A percentile compares a stretch with the other conserved stretches of the same genome.
These are phyloP conservation scores for Cystobasidium slooffiae DNA, from an alignment of 1,284 basidiomycete species.

Conservation along the genomic window DNA sequence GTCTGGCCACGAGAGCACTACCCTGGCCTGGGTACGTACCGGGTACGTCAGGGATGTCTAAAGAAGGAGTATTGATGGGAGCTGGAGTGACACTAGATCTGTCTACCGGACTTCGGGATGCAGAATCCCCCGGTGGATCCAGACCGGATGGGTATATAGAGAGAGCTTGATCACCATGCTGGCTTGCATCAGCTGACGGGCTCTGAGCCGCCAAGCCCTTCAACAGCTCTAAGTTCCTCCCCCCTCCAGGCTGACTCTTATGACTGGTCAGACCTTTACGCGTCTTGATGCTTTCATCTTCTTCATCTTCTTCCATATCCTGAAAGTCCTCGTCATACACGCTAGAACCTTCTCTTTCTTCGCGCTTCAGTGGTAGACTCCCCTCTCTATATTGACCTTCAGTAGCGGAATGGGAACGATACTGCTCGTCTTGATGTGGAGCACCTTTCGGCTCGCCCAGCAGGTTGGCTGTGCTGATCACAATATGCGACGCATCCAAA, in stretches of 20 bases:
- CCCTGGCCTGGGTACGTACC: slow-evolving; percentile 39
- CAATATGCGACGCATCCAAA: slow-evolving; percentile 32
- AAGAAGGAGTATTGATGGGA: background rate
- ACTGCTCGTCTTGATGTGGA: background rate
- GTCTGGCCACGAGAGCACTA: slow-evolving; percentile 30
- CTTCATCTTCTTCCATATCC: slow-evolving; percentile 46
- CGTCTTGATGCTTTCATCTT: slow-evolving; percentile 45
- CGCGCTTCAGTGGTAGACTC: background rate
- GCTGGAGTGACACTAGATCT: background rate
- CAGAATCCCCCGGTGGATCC: background rate
- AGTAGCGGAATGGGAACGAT: background rate
- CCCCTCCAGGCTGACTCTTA: slow-evolving; percentile 38
- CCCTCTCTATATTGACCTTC: slow-evolving; percentile 2
- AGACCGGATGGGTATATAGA: slow-evolving; percentile 25
- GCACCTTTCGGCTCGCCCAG: slow-evolving; percentile 18
- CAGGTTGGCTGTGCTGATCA: slow-evolving; percentile 37
- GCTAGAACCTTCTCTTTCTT: slow-evolving; percentile 28
- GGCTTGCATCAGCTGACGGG: slow-evolving; percentile 1
- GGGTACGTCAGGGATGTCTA: slow-evolving; percentile 20
- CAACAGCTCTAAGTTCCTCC: slow-evolving; percentile 34
- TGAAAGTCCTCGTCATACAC: slow-evolving; percentile 46
- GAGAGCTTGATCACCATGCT: background rate
- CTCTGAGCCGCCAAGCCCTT: slow-evolving; percentile 31
- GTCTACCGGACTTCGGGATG: slow-evolving; percentile 4
- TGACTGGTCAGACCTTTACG: slow-evolving; percentile 37